A percentile compares a stretch with the other conserved stretches of the same genome.
These are phyloP conservation scores for Ogataea methanolica DNA, from an alignment of 805 yeast genomes.

Conservation along the genomic window DNA sequence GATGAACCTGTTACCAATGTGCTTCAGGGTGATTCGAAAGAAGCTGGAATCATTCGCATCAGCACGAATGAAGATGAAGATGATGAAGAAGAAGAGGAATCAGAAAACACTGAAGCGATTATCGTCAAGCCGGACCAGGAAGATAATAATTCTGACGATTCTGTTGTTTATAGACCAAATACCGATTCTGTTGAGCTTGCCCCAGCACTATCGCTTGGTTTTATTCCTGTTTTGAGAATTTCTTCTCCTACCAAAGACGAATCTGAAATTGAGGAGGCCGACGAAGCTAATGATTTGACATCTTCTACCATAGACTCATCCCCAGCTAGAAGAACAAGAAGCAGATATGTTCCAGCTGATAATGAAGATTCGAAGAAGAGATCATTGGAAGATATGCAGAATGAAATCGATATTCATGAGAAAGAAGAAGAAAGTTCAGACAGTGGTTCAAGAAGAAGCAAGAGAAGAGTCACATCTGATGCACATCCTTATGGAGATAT, in stretches of 20 bases:
- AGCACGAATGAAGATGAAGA: constrained; percentile 2
- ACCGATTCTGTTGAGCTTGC: neutral
- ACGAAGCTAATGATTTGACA: constrained; percentile 1
- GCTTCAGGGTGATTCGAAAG: neutral
- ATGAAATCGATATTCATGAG: neutral
- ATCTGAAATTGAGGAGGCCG: constrained; percentile 3
- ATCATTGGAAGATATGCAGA: constrained; percentile 1
- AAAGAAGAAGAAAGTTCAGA: constrained; percentile 1
- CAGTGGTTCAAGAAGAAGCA: neutral
- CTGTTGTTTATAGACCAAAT: neutral
- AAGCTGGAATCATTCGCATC: neutral
- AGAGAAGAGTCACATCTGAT: constrained; percentile 7
- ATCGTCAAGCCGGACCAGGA: constrained; percentile 1
- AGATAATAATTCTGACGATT: neutral
- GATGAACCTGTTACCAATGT: too few relatives aligned
- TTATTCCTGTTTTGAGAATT: constrained; percentile 1
- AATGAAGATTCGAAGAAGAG: constrained; percentile 3
- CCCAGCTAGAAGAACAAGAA: constrained; percentile 14
- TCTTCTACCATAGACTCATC: constrained; percentile 1
- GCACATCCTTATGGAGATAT: constrained; percentile 4
- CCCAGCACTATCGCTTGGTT: neutral
- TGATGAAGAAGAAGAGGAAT: constrained; percentile 3
- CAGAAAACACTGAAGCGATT: constrained; percentile 4
- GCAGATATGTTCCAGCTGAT: constrained; percentile 2
- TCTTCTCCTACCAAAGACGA: neutral